Evolutionary conservation across 768 basidiomycete genomes (phyloP).

Genomic region (Tricholoma sp.): DNA sequence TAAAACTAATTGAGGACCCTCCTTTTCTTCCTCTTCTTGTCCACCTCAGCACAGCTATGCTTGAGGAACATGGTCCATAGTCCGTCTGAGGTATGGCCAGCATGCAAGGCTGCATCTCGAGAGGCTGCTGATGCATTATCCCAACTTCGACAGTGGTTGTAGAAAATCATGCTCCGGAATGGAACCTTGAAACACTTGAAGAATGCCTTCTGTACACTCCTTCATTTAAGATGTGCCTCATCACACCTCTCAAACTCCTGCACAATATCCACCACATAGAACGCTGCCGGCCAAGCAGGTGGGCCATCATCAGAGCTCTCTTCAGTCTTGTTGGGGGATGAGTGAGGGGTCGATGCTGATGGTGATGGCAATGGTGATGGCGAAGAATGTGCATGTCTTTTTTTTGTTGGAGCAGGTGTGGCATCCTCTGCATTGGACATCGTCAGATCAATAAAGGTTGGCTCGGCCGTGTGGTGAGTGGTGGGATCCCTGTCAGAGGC

Average conservation of each 20-base stretch:
- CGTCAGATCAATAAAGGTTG: background rate
- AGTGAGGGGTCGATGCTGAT: background rate
- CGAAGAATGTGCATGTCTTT: background rate
- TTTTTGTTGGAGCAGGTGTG: background rate
- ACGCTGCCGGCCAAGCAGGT: no score
- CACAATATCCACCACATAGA: no score
- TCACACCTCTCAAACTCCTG: background rate
- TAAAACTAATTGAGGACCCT: no score
- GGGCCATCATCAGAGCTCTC: background rate
- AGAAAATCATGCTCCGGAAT: background rate
- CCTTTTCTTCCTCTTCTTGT: no score
- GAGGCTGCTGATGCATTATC: background rate
- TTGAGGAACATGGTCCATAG: no score
- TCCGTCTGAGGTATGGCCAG: no score
- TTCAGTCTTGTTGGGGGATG: no score
- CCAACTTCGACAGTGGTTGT: background rate
- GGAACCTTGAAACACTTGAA: background rate
- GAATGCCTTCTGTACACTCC: background rate
- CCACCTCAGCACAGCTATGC: no score
- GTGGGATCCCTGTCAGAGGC: background rate
- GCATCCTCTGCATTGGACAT: background rate
- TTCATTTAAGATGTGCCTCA: background rate
- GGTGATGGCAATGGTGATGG: background rate
- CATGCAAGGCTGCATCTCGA: no score
- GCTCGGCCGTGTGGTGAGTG: background rate